Evolutionary conservation across 129 eudicot genomes (phyloP).

Genomic region (Silybum marianum): DNA sequence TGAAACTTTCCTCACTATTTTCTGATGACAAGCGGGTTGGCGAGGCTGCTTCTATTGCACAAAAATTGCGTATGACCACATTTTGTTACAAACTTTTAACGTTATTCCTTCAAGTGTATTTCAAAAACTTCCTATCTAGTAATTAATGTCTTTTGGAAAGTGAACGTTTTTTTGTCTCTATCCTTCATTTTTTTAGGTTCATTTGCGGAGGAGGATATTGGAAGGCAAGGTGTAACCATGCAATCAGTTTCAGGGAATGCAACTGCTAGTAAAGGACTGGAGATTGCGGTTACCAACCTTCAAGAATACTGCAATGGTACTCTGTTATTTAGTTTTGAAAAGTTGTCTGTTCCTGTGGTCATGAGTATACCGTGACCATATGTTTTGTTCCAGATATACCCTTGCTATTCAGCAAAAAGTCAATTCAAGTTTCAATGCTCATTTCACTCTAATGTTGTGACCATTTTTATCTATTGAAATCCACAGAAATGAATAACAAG

Average conservation of each 20-base stretch:
- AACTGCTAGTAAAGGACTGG: constrained; percentile 89
- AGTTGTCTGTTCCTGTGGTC: constrained; percentile 3
- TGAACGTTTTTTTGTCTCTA: not conserved
- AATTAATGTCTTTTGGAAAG: constrained; percentile 9
- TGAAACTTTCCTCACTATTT: constrained; percentile 84
- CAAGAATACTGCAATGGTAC: constrained; percentile 95
- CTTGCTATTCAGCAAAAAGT: not conserved
- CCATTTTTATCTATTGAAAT: constrained; percentile 1
- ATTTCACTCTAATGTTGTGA: not conserved
- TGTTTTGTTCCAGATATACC: constrained; percentile 13
- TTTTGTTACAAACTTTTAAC: not conserved
- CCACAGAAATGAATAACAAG: not conserved
- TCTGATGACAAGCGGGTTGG: constrained; percentile 96
- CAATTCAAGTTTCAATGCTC: constrained; percentile 2
- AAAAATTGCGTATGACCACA: constrained; percentile 77
- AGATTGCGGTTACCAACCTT: constrained; percentile 88
- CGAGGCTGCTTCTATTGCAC: constrained; percentile 96
- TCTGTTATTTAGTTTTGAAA: constrained; percentile 9
- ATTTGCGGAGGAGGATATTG: constrained; percentile 92
- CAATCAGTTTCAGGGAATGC: constrained; percentile 69
- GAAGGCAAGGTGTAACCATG: constrained; percentile 62
- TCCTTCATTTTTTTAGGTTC: constrained; percentile 54
- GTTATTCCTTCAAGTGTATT: not conserved
- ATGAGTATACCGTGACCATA: not conserved
- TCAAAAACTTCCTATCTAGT: not conserved